phyloP scores from a whole-genome alignment of 352 stramenopile species.

The Pythium brachiatum region DNA sequence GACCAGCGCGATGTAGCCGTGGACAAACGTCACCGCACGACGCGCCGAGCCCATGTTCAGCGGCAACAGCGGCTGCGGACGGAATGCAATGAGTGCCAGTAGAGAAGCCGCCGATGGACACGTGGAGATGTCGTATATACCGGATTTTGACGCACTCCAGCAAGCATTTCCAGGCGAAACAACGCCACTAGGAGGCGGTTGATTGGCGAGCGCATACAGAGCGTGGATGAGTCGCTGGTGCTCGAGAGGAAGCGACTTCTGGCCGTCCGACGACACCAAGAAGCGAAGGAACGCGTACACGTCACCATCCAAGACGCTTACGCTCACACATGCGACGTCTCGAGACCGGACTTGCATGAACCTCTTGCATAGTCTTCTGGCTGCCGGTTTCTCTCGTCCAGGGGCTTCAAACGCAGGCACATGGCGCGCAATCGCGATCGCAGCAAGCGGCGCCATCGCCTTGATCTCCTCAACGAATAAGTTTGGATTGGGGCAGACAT shows the following conservation, averaged over 20 bases:
- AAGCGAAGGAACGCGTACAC: slow-evolving; percentile 20
- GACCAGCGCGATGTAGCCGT: slow-evolving; percentile 69
- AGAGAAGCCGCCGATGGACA: background rate
- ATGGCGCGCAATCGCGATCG: slow-evolving; percentile 34
- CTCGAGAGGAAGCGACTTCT: background rate
- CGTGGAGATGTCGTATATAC: slow-evolving; percentile 5
- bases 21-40: slow-evolving; percentile 61
- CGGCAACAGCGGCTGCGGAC: slow-evolving; percentile 41
- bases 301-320: slow-evolving; percentile 17
- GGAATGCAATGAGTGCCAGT: slow-evolving; percentile 45
- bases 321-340: slow-evolving; percentile 4
- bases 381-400: slow-evolving; percentile 27
- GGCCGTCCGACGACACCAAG: slow-evolving; percentile 1
- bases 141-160: background rate
- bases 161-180: background rate
- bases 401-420: slow-evolving; percentile 49
- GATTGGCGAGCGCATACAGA: background rate
- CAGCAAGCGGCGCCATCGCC: slow-evolving; percentile 4
- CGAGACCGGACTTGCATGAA: background rate
- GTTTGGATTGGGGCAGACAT: background rate
- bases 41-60: slow-evolving; percentile 64
- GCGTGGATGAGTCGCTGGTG: slow-evolving; percentile 4
- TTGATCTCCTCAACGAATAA: background rate
- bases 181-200: background rate
- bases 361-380: slow-evolving; percentile 24